Evolutionary conservation across 768 basidiomycete species (phyloP), one percentile per base, ranked within the genome.

Genomic region (Mycena metata): DNA sequence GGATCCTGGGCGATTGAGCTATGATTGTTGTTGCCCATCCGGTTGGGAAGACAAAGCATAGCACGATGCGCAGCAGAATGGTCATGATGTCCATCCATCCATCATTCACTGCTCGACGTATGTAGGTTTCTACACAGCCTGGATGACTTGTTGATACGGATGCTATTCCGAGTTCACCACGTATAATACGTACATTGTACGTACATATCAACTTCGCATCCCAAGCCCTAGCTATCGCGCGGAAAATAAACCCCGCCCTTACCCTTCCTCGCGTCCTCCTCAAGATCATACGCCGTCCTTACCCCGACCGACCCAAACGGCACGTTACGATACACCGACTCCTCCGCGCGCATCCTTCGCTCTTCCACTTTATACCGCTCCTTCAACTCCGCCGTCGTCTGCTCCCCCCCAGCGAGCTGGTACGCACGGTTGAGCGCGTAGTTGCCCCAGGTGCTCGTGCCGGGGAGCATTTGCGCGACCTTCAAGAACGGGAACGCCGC

Each of bases 291-390:
- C 47, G 64, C 46, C 16, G 70, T 71, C 30, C 70, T 0, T 30
- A 71, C 70, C 4, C 70, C 70, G 2, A 67, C 62, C 12, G 67
- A 65, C 8, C 70, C 70, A 63, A 71, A 71, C 13, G 70, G 70
- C 0, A 71, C 70, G 9, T 59, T 71, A 0, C 60, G 45, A 47
- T 68, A 71, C 30, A 68, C 59, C 23, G 59, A 35, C 50, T 68
- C 54, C 64, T 68, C 62, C 46, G 60, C 55, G 11, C 59, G 41
- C 62, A 60, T 57, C 19, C 70, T 45, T 30, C 70, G 21, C 55
- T 71, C 70, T 24, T 71, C 70, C 3, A 71, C 55, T 17, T 42
- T 39, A 33, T 71, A 71, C 23, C 64, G 30, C 19, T 68, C 70
- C 60, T 57, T 64, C 66, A 71, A 24, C 42, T 71, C 70, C 46